phyloP scores from a whole-genome alignment of 78 protist genomes.

The Fonticula alba region DNA sequence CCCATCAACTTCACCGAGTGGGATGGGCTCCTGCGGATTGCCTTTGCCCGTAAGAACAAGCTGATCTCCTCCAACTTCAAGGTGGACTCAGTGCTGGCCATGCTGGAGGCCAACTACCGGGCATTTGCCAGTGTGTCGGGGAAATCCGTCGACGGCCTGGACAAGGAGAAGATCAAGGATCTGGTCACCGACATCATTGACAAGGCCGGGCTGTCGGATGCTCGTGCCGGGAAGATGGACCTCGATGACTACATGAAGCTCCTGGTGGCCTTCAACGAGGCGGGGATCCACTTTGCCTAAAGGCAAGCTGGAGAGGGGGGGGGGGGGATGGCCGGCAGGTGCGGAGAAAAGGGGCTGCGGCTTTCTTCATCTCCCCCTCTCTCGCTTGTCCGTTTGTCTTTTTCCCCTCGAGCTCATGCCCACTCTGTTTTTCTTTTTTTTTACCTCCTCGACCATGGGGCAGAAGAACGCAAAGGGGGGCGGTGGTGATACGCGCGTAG shows the following conservation, averaged over 20 bases:
- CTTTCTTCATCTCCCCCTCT: too few relatives aligned
- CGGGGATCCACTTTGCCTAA: slow-evolving; percentile 7
- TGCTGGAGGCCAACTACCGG: slow-evolving; percentile 54
- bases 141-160: too few relatives aligned
- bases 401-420: too few relatives aligned
- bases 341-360: too few relatives aligned
- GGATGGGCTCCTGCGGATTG: slow-evolving; percentile 84
- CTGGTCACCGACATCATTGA: slow-evolving; percentile 18
- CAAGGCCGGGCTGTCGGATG: slow-evolving; percentile 26
- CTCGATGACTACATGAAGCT: slow-evolving; percentile 58
- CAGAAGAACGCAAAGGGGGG: too few relatives aligned
- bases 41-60: slow-evolving; percentile 89
- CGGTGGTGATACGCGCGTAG: too few relatives aligned
- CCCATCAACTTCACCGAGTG: slow-evolving; percentile 85
- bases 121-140: too few relatives aligned
- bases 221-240: slow-evolving; percentile 59
- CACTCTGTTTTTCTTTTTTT: too few relatives aligned
- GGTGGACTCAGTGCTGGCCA: slow-evolving; percentile 27
- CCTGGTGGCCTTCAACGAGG: slow-evolving; percentile 7
- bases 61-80: slow-evolving; percentile 73
- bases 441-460: too few relatives aligned
- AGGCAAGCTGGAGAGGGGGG: too few relatives aligned
- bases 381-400: too few relatives aligned
- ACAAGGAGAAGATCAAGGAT: slow-evolving; percentile 40
- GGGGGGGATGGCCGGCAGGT: too few relatives aligned